Conservation (phyloP, 2,329 filamentous ascomycete species). For the Diaporthe destruens region DNA sequence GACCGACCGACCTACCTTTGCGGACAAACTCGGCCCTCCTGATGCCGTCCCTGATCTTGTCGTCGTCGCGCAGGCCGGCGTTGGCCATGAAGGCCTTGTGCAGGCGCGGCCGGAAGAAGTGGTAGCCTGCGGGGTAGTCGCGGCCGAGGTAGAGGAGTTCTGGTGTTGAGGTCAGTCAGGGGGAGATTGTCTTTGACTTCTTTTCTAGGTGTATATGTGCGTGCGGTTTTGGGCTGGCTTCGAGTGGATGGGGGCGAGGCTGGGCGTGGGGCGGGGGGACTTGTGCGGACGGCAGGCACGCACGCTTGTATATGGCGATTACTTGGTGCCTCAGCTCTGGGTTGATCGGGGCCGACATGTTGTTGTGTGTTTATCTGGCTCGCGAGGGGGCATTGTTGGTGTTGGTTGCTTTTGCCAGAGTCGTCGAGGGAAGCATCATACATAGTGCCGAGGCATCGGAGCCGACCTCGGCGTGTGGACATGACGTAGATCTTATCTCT, state of each 20-base stretch:
- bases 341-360: constrained; percentile 56
- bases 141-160: constrained; percentile 87
- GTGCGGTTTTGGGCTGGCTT: neutral
- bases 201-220: neutral
- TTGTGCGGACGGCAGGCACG: neutral
- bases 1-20: constrained; percentile 79
- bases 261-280: neutral
- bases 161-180: constrained; percentile 51
- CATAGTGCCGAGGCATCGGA: neutral
- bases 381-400: constrained; percentile 7
- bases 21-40: constrained; percentile 87
- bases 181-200: no score
- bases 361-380: constrained; percentile 36
- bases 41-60: constrained; percentile 81
- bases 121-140: constrained; percentile 86
- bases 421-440: neutral
- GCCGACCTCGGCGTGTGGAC: constrained; percentile 41
- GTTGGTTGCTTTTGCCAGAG: neutral
- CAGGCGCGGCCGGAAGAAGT: constrained; percentile 83
- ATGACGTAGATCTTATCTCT: constrained; percentile 44
- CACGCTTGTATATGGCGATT: constrained; percentile 90
- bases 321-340: constrained; percentile 79
- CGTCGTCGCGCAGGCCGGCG: constrained; percentile 76
- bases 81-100: constrained; percentile 89
- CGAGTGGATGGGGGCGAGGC: neutral